phyloP scores from a whole-genome alignment of 176 grass and related monocot species.

The Aegilops tauschii region DNA sequence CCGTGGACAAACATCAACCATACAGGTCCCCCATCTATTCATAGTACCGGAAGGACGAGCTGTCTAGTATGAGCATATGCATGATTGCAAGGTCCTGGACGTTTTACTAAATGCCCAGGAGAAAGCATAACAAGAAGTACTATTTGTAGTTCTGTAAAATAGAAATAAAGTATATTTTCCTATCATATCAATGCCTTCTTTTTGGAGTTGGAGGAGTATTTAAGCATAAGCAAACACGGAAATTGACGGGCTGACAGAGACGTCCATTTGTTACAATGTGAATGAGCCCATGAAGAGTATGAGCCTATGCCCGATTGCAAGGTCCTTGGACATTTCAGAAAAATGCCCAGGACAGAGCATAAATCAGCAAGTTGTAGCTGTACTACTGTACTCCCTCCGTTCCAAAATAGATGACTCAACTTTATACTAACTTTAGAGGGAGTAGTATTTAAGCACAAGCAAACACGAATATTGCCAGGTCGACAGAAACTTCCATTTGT shows the following conservation, averaged over 20 bases:
- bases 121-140: neutral
- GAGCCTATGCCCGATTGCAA: neutral
- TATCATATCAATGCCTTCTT: too few species aligned
- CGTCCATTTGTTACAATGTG: neutral
- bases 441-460: neutral
- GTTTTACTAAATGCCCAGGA: neutral
- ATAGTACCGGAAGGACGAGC: neutral
- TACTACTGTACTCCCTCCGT: neutral
- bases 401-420: too few species aligned
- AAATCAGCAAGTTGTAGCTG: neutral
- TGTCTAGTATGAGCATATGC: neutral
- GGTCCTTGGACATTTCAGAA: neutral
- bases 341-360: constrained; percentile 4
- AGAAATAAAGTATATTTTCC: too few species aligned
- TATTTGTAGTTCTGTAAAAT: neutral
- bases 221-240: neutral
- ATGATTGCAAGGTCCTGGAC: neutral
- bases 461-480: neutral
- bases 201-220: neutral
- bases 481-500: neutral
- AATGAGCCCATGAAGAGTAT: too few species aligned
- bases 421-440: too few species aligned
- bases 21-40: neutral
- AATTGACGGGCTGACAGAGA: neutral
- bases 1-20: neutral